Percentiles rank a stretch among this genome's conserved stretches.
These are phyloP conservation scores for Cladorrhinum sp. DNA, from an alignment of 2,329 filamentous ascomycete species.

Conservation along the genomic window DNA sequence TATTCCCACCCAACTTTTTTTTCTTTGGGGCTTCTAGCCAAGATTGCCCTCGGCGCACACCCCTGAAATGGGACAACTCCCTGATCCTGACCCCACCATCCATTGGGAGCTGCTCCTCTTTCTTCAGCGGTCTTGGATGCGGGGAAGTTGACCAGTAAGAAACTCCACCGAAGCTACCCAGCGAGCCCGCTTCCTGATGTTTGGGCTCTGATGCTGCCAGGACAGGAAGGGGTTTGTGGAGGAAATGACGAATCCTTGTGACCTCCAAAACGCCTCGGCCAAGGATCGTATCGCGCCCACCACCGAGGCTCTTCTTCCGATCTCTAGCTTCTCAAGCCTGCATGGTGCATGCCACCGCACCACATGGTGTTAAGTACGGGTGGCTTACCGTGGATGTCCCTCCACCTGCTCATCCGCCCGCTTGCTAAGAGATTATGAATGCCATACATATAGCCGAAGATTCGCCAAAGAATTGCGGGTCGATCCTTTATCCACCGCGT, in stretches of 20 bases:
- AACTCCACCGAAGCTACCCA: neutral
- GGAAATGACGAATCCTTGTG: neutral
- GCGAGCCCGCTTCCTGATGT: neutral
- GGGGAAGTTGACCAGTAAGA: neutral
- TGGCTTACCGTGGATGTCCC: constrained; percentile 7
- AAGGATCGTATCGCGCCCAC: neutral
- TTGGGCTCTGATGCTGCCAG: neutral
- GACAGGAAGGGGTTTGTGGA: neutral
- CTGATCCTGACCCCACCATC: neutral
- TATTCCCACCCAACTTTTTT: constrained; percentile 2
- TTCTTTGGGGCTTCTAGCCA: constrained; percentile 1
- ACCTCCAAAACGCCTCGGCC: neutral
- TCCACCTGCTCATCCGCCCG: neutral
- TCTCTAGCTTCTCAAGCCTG: neutral
- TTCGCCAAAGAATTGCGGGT: constrained; percentile 9
- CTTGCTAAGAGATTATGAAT: constrained; percentile 18
- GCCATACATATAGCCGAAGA: constrained; percentile 12
- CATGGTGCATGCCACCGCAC: neutral
- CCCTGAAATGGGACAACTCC: constrained; percentile 6
- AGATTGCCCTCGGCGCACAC: neutral
- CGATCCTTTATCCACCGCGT: constrained; percentile 3
- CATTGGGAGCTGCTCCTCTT: neutral
- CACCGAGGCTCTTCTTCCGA: neutral
- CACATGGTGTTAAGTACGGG: constrained; percentile 1
- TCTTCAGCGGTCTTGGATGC: neutral